Percentiles rank a stretch among this genome's conserved stretches.
phyloP scores from a whole-genome alignment of 2,329 filamentous ascomycete species.

The Colletotrichum lindemuthianum region DNA sequence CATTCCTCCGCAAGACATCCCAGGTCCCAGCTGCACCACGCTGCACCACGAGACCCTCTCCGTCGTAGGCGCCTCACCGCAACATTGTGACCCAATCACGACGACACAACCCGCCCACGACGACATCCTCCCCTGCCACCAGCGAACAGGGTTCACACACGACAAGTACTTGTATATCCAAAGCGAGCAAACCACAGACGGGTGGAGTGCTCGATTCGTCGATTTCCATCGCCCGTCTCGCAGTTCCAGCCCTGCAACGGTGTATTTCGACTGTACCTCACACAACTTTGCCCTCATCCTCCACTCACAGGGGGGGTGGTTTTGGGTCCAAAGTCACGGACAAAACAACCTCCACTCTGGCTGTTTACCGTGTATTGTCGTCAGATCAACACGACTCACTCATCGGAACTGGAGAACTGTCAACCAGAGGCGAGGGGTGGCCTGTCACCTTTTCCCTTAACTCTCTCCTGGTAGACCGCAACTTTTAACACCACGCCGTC shows the following conservation, averaged over 20 bases:
- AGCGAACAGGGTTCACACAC: conserved; percentile 13
- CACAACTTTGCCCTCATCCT: neutral
- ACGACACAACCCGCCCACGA: conserved; percentile 23
- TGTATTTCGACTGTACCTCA: no score
- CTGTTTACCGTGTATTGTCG: conserved; percentile 19
- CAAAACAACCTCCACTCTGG: conserved; percentile 17
- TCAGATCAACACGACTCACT: conserved; percentile 25
- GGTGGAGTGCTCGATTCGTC: conserved; percentile 14
- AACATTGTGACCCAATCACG: conserved; percentile 36
- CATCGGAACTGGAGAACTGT: conserved; percentile 14
- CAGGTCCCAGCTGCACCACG: conserved; percentile 33
- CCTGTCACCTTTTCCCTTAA: conserved; percentile 5
- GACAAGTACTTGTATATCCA: no score
- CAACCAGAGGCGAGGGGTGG: conserved; percentile 6
- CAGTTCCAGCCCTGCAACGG: conserved; percentile 18
- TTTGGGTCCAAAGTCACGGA: conserved; percentile 1
- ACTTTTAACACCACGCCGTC: conserved; percentile 23
- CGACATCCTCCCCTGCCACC: conserved; percentile 31
- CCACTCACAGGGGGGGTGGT: conserved; percentile 8
- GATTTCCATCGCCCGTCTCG: conserved; percentile 21
- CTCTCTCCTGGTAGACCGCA: conserved; percentile 26
- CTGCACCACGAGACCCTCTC: conserved; percentile 31
- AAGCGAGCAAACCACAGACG: no score
- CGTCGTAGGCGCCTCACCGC: conserved; percentile 29
- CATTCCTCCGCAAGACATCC: conserved; percentile 37